phyloP scores from a whole-genome alignment of 768 basidiomycete genomes.

The Panaeolus cyanescens region DNA sequence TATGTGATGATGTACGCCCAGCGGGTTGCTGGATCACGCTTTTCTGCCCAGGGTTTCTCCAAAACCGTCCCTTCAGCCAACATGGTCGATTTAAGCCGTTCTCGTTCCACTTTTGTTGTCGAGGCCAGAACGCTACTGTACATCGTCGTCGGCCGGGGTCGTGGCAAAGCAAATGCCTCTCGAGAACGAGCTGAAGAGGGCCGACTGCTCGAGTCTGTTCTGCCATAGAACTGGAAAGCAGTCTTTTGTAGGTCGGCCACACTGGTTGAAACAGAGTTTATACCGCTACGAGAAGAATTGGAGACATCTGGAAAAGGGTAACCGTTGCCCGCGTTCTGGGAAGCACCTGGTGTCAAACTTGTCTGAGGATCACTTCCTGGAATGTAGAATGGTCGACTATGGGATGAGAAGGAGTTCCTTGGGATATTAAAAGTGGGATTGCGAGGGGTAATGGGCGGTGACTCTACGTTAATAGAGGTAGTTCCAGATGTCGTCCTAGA shows the following conservation, averaged over 20 bases:
- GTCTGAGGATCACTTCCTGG: slow-evolving; percentile 22
- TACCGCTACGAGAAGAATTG: slow-evolving; percentile 33
- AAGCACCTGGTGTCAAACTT: slow-evolving; percentile 24
- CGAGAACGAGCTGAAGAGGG: slow-evolving; percentile 44
- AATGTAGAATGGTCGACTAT: slow-evolving; percentile 45
- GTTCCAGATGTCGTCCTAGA: slow-evolving; percentile 35
- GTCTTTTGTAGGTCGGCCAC: slow-evolving; percentile 43
- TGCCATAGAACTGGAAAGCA: slow-evolving; percentile 38
- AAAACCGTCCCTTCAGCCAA: slow-evolving; percentile 31
- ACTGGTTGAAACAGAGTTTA: slow-evolving; percentile 41
- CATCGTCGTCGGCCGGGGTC: slow-evolving; percentile 56
- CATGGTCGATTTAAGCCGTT: slow-evolving; percentile 55
- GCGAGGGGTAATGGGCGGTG: slow-evolving; percentile 44
- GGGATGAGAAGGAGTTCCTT: slow-evolving; percentile 55
- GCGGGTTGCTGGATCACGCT: slow-evolving; percentile 53
- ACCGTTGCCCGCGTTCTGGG: slow-evolving; percentile 18
- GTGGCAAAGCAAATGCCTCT: slow-evolving; percentile 61
- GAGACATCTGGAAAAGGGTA: slow-evolving; percentile 36
- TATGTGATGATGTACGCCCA: slow-evolving; percentile 68
- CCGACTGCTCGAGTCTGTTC: slow-evolving; percentile 31
- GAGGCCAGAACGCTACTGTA: slow-evolving; percentile 48
- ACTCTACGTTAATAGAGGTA: slow-evolving; percentile 22
- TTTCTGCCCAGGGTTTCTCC: slow-evolving; percentile 67
- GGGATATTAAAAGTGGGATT: slow-evolving; percentile 33
- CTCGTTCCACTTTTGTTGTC: slow-evolving; percentile 38